phyloP scores from a whole-genome alignment of 2,329 filamentous ascomycete species.

The Cytospora paraplurivora region DNA sequence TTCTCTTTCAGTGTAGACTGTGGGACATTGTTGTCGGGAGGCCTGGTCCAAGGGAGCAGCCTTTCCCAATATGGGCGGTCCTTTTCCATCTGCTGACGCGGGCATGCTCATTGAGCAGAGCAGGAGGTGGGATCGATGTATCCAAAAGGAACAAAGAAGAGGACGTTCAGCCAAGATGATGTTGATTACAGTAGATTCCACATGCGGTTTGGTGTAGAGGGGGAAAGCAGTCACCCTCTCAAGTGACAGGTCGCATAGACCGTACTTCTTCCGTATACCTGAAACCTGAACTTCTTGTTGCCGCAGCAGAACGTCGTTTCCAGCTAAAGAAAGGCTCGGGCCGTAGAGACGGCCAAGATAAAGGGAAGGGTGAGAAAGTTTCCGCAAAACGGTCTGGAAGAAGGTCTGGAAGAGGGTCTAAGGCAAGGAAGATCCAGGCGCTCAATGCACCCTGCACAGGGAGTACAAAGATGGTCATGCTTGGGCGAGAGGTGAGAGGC shows the following conservation, averaged over 20 bases:
- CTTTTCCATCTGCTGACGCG: slow-evolving; percentile 14
- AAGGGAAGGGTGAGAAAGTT: not conserved
- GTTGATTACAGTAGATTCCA: not conserved
- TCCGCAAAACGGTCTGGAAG: not conserved
- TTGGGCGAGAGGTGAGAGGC: too few species aligned
- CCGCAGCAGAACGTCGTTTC: not conserved
- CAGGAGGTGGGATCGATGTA: not conserved
- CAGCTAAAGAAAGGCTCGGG: not conserved
- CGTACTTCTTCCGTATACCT: not conserved
- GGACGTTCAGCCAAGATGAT: not conserved
- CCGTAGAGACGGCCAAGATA: not conserved
- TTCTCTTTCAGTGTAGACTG: not conserved
- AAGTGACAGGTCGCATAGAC: not conserved
- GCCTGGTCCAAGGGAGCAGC: not conserved
- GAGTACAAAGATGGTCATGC: too few species aligned
- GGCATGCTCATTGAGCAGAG: slow-evolving; percentile 16
- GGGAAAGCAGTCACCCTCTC: not conserved
- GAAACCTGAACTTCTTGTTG: not conserved
- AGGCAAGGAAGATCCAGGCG: too few species aligned
- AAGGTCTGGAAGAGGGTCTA: too few species aligned
- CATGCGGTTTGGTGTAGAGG: not conserved
- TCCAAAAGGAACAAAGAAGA: not conserved
- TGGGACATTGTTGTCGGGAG: not conserved
- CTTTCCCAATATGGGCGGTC: not conserved
- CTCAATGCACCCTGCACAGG: too few species aligned